Evolutionary conservation across 2,329 filamentous ascomycete species (phyloP), one percentile per base, ranked within the genome.

Genomic region (Diaporthe ilicicola): DNA sequence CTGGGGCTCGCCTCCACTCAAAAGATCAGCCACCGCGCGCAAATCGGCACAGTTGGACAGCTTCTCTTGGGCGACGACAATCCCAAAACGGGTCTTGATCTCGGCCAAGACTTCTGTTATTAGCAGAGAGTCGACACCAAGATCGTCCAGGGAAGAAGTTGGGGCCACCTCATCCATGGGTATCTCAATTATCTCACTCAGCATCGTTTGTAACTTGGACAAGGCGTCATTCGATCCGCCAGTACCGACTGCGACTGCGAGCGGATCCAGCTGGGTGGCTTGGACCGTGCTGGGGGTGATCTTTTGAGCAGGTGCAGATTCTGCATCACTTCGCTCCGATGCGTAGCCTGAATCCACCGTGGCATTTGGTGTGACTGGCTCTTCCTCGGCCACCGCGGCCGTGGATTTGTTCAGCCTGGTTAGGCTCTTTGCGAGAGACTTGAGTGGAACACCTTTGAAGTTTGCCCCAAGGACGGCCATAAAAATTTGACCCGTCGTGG

Each of bases 71-170:
- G 68, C 48, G 22, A 76, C 50, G 37, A 54, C 55, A 2, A 76
- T 34, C 10, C 51, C 53, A 24, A 76, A 75, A 2, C 37, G 55
- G 5, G 67, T 71, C 44, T 74, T 69, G 12, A 82, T 76, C 19
- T 81, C 80, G 17, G 71, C 70, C 7, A 75, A 69, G 24, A 83
- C 71, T 67, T 82, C 81, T 32, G 77, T 81, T 2, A 73, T 77
- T 74, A 82, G 76, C 12, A 82, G 73, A 9, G 81, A 83, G 67
- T 82, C 81, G 15, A 83, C 75, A 2, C 82, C 81, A 13, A 83
- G 70, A 37, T 81, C 79, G 9, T 72, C 76, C 29, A 82, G 71
- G 9, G 75, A 71, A 3, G 73, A 66, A 19, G 76, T 74, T 4
- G 73, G 69, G 46, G 64, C 70, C n/a, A 77, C 69, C 19, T 77